Evolutionary conservation across 352 stramenopile species (phyloP), one percentile per base, ranked within the genome.

Genomic region (Phytophthora citrophthora): DNA sequence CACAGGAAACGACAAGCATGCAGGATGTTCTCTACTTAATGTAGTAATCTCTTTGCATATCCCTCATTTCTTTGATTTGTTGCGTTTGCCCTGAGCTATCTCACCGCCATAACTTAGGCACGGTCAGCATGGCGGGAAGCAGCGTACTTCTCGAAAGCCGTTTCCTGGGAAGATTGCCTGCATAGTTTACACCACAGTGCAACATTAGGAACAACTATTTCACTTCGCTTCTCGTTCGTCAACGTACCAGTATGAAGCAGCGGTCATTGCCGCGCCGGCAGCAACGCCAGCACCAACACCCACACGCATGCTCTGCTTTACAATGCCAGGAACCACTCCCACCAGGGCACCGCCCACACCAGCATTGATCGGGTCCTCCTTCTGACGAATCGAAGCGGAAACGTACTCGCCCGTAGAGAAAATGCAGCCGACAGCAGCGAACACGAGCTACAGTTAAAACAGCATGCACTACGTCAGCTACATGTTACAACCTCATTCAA

Each of bases 301-400:
- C 20, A 92, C 62, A 44, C 86, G 86, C 40, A 85, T 77, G 74
- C 88, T 96, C 72, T 90, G 83, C 70, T 85, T 87, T 48, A 93
- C 54, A 11, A 96, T 80, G 18, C 74, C 88, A 0, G 86, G 83
- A 54, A 96, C 78, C 39, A 88, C 39, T 51, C 88, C 88, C 18
- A 86, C 83, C 11, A 87, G 55, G 18, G 81, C 72, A 32, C 86
- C 88, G 31, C 84, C 86, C 8, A 94, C 61, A 7, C 66, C 83
- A 16, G 88, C 74, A 62, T 94, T 96, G 50, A 89, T 71, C 24
- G 74, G 63, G 62, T 91, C 79, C 32, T 86, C 69, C 70, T 90
- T 89, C 68, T 90, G 83, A 49, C 86, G 83, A 45, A 96, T 77
- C 47, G 59, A 77, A 12, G 82, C 73, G 34, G 86, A 53, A 15